These are phyloP conservation scores for Parathielavia appendiculata DNA, from an alignment of 495 filamentous ascomycete genomes.

Conservation along the genomic window DNA sequence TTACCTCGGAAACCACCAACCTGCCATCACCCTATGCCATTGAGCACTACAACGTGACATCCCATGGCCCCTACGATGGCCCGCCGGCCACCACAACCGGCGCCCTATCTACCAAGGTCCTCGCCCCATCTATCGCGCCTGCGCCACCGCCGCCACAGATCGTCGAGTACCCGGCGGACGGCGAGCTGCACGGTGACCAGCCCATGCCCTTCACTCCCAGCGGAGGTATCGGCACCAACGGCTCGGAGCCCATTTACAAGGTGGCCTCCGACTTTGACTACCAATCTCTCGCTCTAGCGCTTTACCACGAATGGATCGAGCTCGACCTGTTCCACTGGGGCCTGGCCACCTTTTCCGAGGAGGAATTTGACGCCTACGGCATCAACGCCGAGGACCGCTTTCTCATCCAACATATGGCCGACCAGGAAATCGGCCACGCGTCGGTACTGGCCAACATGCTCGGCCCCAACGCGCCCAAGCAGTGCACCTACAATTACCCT, in stretches of 20 bases:
- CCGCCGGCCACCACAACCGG: conserved; percentile 56
- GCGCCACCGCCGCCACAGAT: conserved; percentile 46
- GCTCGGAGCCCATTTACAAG: conserved; percentile 65
- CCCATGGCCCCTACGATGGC: conserved; percentile 55
- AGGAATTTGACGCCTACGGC: conserved; percentile 66
- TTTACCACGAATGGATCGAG: conserved; percentile 86
- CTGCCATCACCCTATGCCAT: conserved; percentile 23
- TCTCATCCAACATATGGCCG: conserved; percentile 77
- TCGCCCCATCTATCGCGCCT: conserved; percentile 46
- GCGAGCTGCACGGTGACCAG: conserved; percentile 57
- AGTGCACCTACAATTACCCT: conserved; percentile 81
- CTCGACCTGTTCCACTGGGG: conserved; percentile 82
- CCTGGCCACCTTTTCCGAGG: conserved; percentile 60
- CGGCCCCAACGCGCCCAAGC: conserved; percentile 62
- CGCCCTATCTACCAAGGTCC: conserved; percentile 45
- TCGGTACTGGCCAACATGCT: conserved; percentile 78
- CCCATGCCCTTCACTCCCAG: conserved; percentile 69
- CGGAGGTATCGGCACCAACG: conserved; percentile 79
- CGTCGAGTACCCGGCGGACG: conserved; percentile 63
- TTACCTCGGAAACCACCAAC: conserved; percentile 24
- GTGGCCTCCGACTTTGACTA: conserved; percentile 70
- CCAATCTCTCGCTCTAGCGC: conserved; percentile 60
- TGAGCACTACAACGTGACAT: conserved; percentile 38
- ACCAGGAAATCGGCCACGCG: conserved; percentile 79
- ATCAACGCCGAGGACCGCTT: conserved; percentile 62